These are phyloP conservation scores for Juglanconis sp. DNA, from an alignment of 2,329 filamentous ascomycete species.

Conservation along the genomic window DNA sequence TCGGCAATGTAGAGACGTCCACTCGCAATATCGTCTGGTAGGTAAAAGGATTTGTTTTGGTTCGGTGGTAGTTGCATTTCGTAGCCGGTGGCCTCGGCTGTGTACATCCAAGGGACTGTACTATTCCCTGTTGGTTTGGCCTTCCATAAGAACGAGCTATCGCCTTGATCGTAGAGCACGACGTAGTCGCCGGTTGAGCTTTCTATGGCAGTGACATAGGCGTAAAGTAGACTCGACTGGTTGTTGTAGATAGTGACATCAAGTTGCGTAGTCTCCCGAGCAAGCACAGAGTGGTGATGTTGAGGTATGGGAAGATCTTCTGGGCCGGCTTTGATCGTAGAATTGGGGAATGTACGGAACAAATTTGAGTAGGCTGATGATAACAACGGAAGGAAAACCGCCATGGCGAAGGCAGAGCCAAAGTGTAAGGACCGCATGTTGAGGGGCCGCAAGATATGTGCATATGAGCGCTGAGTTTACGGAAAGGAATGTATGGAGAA, in stretches of 20 bases:
- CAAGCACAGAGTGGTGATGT: no score
- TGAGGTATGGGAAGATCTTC: no score
- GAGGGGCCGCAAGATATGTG: no score
- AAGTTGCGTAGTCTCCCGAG: not conserved
- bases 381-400: no score
- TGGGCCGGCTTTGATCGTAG: no score
- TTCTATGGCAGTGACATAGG: constrained; percentile 4
- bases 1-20: constrained; percentile 7
- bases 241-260: constrained; percentile 6
- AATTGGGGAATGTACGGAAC: no score
- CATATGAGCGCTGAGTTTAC: no score
- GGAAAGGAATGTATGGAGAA: no score
- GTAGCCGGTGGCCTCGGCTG: not conserved
- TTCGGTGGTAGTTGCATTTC: not conserved
- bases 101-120: not conserved
- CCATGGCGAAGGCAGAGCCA: no score
- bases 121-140: not conserved
- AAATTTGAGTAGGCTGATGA: no score
- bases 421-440: no score
- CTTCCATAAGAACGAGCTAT: constrained; percentile 1
- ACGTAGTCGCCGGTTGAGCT: not conserved
- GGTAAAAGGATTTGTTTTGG: not conserved
- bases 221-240: not conserved
- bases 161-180: not conserved
- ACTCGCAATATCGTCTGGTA: constrained; percentile 2